Evolutionary conservation across 495 filamentous ascomycete species (phyloP).

Genomic region (Podospora australis): DNA sequence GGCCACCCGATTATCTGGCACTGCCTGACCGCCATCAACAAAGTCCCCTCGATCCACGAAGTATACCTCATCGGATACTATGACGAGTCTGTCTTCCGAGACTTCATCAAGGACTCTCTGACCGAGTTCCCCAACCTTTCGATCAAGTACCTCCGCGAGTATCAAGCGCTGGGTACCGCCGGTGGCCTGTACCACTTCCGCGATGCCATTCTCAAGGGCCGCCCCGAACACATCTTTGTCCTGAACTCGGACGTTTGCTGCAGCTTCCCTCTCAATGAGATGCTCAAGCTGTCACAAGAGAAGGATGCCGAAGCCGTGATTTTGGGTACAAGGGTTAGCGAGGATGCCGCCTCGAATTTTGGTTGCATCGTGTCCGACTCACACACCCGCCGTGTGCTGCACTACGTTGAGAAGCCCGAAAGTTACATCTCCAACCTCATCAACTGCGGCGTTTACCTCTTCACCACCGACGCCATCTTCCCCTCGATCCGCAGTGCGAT

Average conservation of each 20-base stretch:
- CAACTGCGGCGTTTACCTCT: constrained; percentile 99
- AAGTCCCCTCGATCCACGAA: constrained; percentile 88
- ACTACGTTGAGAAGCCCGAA: constrained; percentile 99
- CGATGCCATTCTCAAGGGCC: constrained; percentile 95
- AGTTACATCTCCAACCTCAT: constrained; percentile 97
- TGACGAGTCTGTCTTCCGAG: constrained; percentile 91
- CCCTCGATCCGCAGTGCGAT: constrained; percentile 91
- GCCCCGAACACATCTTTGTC: constrained; percentile 91
- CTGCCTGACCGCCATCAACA: constrained; percentile 85
- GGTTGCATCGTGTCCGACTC: constrained; percentile 96
- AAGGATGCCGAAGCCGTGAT: constrained; percentile 97
- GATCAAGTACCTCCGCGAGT: constrained; percentile 95
- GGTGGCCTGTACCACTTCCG: constrained; percentile 99
- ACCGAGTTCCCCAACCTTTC: constrained; percentile 82
- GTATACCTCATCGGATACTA: constrained; percentile 99
- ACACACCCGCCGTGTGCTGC: constrained; percentile 90
- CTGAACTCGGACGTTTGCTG: constrained; percentile 99
- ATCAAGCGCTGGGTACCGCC: constrained; percentile 91
- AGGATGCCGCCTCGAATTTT: constrained; percentile 91
- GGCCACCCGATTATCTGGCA: constrained; percentile 98
- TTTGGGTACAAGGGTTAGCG: constrained; percentile 83
- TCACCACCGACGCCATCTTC: constrained; percentile 92
- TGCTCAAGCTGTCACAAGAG: constrained; percentile 88
- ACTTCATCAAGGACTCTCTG: constrained; percentile 89
- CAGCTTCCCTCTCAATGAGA: constrained; percentile 93